Conservation (phyloP, 1,284 basidiomycete species). For the Pseudozyma flocculosa region DNA sequence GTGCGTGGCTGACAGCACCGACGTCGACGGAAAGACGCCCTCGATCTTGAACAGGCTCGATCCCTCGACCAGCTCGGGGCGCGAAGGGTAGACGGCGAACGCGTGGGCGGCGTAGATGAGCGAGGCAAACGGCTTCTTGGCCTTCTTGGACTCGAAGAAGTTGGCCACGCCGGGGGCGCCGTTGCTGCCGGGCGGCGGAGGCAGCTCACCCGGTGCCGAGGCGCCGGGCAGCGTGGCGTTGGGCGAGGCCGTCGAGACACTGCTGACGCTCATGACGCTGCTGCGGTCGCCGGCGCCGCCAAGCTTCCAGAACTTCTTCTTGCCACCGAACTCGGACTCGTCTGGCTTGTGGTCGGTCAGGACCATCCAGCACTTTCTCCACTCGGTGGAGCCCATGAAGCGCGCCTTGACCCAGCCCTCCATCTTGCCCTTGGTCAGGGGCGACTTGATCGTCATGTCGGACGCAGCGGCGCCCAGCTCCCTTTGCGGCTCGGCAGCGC, state of each 20-base stretch:
- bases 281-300: conserved; percentile 40
- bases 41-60: conserved; percentile 56
- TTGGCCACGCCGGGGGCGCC: conserved; percentile 48
- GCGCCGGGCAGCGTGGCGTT: conserved; percentile 17
- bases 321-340: conserved; percentile 33
- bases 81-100: conserved; percentile 55
- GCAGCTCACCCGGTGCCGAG: conserved; percentile 21
- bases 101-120: conserved; percentile 50
- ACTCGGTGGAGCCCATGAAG: conserved; percentile 90
- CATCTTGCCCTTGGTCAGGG: conserved; percentile 67
- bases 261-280: conserved; percentile 36
- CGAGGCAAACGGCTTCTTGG: conserved; percentile 53
- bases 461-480: conserved; percentile 8
- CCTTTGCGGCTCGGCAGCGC: background rate
- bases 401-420: conserved; percentile 92
- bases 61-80: conserved; percentile 55
- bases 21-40: conserved; percentile 45
- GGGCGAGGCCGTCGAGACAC: conserved; percentile 16
- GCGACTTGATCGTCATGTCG: conserved; percentile 42
- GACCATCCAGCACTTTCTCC: conserved; percentile 89
- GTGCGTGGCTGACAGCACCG: conserved; percentile 64
- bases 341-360: conserved; percentile 60
- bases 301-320: conserved; percentile 43
- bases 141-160: conserved; percentile 55
- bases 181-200: conserved; percentile 48